These are phyloP conservation scores for Penicillium sclerotigenum DNA, from an alignment of 2,329 filamentous ascomycete genomes.

Conservation along the genomic window DNA sequence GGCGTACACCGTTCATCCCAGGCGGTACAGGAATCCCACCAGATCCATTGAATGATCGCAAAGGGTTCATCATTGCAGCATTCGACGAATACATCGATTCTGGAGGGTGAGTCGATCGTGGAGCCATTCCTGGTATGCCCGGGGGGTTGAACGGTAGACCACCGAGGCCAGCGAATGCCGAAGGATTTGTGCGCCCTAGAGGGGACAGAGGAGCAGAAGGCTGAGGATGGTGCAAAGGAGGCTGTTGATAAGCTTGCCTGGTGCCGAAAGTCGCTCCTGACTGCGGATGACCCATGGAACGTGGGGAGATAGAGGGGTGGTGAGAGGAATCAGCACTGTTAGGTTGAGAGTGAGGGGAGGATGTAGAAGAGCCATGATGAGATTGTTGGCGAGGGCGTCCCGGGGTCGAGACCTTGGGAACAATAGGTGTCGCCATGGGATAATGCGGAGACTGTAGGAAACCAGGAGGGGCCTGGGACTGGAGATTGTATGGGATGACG, in stretches of 20 bases:
- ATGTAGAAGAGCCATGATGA: slow-evolving; percentile 69
- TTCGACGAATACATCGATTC: slow-evolving; percentile 56
- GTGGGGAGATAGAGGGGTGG: slow-evolving; percentile 58
- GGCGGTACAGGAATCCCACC: slow-evolving; percentile 56
- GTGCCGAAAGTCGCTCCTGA: slow-evolving; percentile 61
- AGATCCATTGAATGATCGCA: slow-evolving; percentile 51
- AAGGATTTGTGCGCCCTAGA: slow-evolving; percentile 57
- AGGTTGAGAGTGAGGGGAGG: slow-evolving; percentile 58
- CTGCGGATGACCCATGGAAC: slow-evolving; percentile 62
- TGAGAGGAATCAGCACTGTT: slow-evolving; percentile 55
- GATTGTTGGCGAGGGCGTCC: slow-evolving; percentile 72
- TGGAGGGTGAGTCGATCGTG: slow-evolving; percentile 50
- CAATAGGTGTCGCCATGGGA: slow-evolving; percentile 70
- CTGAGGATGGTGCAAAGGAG: slow-evolving; percentile 56
- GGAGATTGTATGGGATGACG: slow-evolving; percentile 53
- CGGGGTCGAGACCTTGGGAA: slow-evolving; percentile 79
- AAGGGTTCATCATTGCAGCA: slow-evolving; percentile 53
- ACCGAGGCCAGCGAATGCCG: slow-evolving; percentile 51
- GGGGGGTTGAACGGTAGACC: slow-evolving; percentile 54
- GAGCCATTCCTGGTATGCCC: slow-evolving; percentile 53
- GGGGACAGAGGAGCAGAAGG: slow-evolving; percentile 64
- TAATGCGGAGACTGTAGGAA: slow-evolving; percentile 73
- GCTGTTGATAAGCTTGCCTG: slow-evolving; percentile 57
- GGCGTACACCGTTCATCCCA: slow-evolving; percentile 59
- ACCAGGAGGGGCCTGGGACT: slow-evolving; percentile 50